These are phyloP conservation scores for Tinospora cordifolia DNA, from an alignment of 164 flowering plant genomes.

Conservation along the genomic window DNA sequence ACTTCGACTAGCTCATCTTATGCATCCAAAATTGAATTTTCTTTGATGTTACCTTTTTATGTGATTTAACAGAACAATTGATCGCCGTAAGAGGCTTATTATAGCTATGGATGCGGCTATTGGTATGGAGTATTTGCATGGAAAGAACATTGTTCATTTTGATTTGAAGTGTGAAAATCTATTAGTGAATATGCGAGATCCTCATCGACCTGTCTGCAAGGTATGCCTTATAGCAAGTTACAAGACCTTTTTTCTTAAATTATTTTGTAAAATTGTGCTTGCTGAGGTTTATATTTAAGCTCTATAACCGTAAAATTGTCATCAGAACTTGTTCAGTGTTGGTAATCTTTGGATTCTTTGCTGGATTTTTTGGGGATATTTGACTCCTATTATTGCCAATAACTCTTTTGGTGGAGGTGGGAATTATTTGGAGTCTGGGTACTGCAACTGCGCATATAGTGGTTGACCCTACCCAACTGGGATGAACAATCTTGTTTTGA, in stretches of 20 bases:
- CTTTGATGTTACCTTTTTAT: not conserved
- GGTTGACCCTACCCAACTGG: too few relatives aligned
- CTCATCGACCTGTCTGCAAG: slow-evolving; percentile 94
- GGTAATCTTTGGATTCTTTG: not conserved
- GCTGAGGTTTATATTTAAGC: not conserved
- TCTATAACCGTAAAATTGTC: not conserved
- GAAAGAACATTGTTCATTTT: slow-evolving; percentile 89
- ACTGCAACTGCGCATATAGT: too few relatives aligned
- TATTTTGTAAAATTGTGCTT: not conserved
- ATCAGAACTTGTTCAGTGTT: not conserved
- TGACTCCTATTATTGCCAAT: too few relatives aligned
- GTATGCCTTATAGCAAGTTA: slow-evolving; percentile 26
- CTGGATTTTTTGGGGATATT: too few relatives aligned
- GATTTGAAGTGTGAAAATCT: slow-evolving; percentile 94
- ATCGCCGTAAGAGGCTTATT: slow-evolving; percentile 93
- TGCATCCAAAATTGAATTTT: not conserved
- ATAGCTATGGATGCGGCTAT: slow-evolving; percentile 94
- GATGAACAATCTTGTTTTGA: too few relatives aligned
- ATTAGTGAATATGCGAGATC: slow-evolving; percentile 92
- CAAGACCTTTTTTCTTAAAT: not conserved
- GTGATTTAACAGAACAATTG: slow-evolving; percentile 65
- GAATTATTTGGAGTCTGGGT: too few relatives aligned
- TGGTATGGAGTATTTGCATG: slow-evolving; percentile 98
- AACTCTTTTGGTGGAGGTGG: too few relatives aligned
- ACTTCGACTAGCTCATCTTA: not conserved